These are phyloP conservation scores for Colletotrichum limetticola DNA, from an alignment of 2,329 filamentous ascomycete species.

Conservation along the genomic window DNA sequence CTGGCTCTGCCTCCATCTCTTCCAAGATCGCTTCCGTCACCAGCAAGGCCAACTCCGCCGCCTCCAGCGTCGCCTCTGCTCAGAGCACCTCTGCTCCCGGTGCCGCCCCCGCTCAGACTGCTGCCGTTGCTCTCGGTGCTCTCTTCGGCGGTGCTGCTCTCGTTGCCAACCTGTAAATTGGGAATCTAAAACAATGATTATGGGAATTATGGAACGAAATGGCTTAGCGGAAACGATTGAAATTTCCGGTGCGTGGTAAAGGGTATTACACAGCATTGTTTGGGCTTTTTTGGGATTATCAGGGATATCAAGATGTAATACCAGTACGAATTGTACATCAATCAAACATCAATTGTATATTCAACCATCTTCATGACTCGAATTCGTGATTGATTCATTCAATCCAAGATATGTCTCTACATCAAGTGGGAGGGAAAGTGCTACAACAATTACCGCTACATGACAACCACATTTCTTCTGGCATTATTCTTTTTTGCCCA, in stretches of 20 bases:
- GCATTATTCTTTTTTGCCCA: too few relatives aligned
- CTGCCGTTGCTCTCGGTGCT: conserved; percentile 56
- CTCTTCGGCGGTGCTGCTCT: conserved; percentile 59
- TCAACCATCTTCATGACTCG: background rate
- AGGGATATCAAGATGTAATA: conserved; percentile 34
- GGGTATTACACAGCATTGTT: conserved; percentile 24
- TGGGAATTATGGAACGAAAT: background rate
- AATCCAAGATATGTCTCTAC: too few relatives aligned
- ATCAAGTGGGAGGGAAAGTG: too few relatives aligned
- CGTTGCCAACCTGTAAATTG: conserved; percentile 56
- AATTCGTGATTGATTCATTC: too few relatives aligned
- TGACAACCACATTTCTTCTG: too few relatives aligned
- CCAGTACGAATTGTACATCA: conserved; percentile 30
- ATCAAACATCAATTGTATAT: conserved; percentile 4
- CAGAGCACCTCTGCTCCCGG: conserved; percentile 35
- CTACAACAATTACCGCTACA: too few relatives aligned
- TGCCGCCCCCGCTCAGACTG: conserved; percentile 50
- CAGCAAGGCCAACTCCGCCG: background rate
- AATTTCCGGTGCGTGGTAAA: background rate
- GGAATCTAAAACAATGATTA: background rate
- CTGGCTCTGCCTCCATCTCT: conserved; percentile 27
- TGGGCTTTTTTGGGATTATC: conserved; percentile 11
- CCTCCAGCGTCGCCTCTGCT: background rate
- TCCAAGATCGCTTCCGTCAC: conserved; percentile 21
- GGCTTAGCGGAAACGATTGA: conserved; percentile 3